Evolutionary conservation across 805 yeast species (phyloP).

Genomic region (Metahyphopichia silvanorum): DNA sequence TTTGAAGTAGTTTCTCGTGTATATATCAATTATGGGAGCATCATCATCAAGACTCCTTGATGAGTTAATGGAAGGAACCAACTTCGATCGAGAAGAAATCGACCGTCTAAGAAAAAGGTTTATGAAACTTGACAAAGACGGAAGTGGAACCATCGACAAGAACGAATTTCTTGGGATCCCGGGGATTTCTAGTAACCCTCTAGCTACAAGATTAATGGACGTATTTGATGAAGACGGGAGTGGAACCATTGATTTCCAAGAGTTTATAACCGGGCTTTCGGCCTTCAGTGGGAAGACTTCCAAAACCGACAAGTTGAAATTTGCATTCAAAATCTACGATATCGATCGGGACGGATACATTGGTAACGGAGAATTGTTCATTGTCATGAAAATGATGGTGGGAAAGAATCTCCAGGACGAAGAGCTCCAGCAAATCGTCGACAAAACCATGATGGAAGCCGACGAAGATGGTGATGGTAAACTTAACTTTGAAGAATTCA

Average conservation of each 20-base stretch:
- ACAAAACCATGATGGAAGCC: slow-evolving; percentile 91
- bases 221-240: slow-evolving; percentile 91
- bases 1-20: too few relatives aligned
- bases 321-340: slow-evolving; percentile 92
- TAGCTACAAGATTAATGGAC: slow-evolving; percentile 86
- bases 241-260: slow-evolving; percentile 94
- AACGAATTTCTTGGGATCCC: slow-evolving; percentile 91
- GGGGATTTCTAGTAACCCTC: slow-evolving; percentile 85
- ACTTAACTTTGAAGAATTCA: slow-evolving; percentile 83
- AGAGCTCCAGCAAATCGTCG: slow-evolving; percentile 95
- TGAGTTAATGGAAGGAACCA: slow-evolving; percentile 74
- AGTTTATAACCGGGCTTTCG: slow-evolving; percentile 81
- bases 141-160: slow-evolving; percentile 87
- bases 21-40: too few relatives aligned
- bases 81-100: slow-evolving; percentile 86
- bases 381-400: slow-evolving; percentile 95
- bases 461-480: slow-evolving; percentile 86
- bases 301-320: slow-evolving; percentile 74
- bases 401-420: slow-evolving; percentile 83
- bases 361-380: slow-evolving; percentile 90
- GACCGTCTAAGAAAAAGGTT: slow-evolving; percentile 88
- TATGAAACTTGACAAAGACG: slow-evolving; percentile 92
- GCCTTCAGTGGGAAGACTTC: slow-evolving; percentile 85
- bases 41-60: slow-evolving; percentile 62
- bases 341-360: slow-evolving; percentile 93